Evolutionary conservation across 306 rosid genomes (phyloP), one percentile per base, ranked within the genome.

Genomic region (Lathyrus aphaca): DNA sequence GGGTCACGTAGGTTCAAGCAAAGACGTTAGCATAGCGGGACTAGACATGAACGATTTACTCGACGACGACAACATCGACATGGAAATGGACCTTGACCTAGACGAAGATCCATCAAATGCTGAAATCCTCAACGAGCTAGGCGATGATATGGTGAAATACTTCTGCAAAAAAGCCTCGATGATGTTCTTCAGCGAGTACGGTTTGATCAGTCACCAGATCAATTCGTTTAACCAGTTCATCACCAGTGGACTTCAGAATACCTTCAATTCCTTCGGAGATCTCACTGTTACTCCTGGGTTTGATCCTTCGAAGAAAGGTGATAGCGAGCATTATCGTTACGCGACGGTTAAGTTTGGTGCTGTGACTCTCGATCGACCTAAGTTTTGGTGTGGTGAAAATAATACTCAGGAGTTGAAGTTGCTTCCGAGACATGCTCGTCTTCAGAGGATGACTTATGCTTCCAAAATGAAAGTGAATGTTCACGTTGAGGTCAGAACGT

Each of bases 401-500:
- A 84, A 80, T 32, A 74, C 71, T 3, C 80, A 75, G 8, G 96
- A 89, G 69, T 79, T 76, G 32, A 79, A 87, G 42, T 76, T 95
- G 96, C 82, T 91, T 60, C 99, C 99, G 0, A 80, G 96, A 59
- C 97, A 91, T 69, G 99, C 99, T 15, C 77, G 99, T 2, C 78
- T 95, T 19, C 99, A 91, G 82, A 95, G 91, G 75, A 95, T 95
- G 99, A 91, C 99, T 0, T 95, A 91, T 42, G 80, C 96, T 1
- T 71, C 97, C 0, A 84, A 86, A 65, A 86, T 95, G 74, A 89
- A 82, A 77, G 82, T 86, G 42, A 43, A 69, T 15, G 67, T 87
- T 58, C 65, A 73, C 30, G 66, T 91, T 44, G 79, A 95, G 99
- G 99, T 95, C 0, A 2, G 27, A 1, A 2, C 0, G 21, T 19